phyloP scores from a whole-genome alignment of 148 eudicot species.

The Beta vulgaris region DNA sequence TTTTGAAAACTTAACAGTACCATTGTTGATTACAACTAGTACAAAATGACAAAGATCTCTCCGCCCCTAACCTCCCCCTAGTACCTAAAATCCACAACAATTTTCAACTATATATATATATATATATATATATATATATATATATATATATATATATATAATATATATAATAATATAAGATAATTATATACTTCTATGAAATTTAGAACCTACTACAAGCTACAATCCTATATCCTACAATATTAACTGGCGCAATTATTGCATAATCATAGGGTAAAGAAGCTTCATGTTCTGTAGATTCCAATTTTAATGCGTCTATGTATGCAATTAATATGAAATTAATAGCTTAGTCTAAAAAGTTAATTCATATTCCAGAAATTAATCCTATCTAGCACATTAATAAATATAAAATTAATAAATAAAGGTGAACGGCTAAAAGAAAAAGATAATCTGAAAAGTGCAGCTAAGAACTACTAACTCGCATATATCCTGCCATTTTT shows the following conservation, averaged over 20 bases:
- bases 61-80: constrained; percentile 2
- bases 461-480: too few species aligned
- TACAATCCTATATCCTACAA: constrained; percentile 7
- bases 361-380: constrained; percentile 8
- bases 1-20: constrained; percentile 9
- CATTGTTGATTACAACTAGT: constrained; percentile 30
- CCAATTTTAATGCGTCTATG: not conserved
- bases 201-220: not conserved
- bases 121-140: too few species aligned
- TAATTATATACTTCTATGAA: not conserved
- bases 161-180: too few species aligned
- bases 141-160: too few species aligned
- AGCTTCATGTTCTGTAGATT: constrained; percentile 9
- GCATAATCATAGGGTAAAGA: not conserved
- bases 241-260: constrained; percentile 7
- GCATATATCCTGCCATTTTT: constrained; percentile 18
- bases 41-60: constrained; percentile 22
- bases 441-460: constrained; percentile 4
- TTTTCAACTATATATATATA: too few species aligned
- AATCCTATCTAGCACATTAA: not conserved
- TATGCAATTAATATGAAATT: constrained; percentile 4
- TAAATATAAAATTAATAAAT: not conserved
- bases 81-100: constrained; percentile 11
- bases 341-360: not conserved
- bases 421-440: constrained; percentile 5